Evolutionary conservation across 371 early-diverging fungal genomes (phyloP), one percentile per base, ranked within the genome.

Genomic region (Apophysomyces variabilis): DNA sequence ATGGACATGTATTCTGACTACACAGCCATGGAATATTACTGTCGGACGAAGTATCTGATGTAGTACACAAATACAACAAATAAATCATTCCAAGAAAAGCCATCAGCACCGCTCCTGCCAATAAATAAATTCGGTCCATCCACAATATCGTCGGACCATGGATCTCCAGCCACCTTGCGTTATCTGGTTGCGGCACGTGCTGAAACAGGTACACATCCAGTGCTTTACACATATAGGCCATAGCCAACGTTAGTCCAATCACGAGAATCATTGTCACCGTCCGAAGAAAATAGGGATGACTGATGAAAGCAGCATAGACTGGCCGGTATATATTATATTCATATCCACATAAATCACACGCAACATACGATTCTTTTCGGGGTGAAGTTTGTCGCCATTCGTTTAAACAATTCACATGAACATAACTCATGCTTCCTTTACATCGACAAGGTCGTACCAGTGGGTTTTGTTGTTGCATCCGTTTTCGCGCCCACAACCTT

Each of bases 401-500:
- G 43, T 76, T 70, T 5, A 76, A 59, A 47, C 76, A 76, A 26
- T 70, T 65, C 21, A 70, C 56, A 54, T 76, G 76, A 1, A 76
- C 67, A 16, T 70, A 72, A 59, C 59, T 66, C 73, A 76, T 72
- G 39, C 65, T 67, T 7, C 76, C 76, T 57, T 66, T 70, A 58
- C 76, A 76, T 36, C 45, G 60, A 54, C 76, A 76, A 1, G 76
- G 76, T 46, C 72, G 73, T 32, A 76, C 73, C 38, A 76, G 60
- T 7, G 72, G 72, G 44, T 74, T 70, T 13, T 68, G 58, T 12
- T 59, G 58, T 60, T 36, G 57, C 39, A 57, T 47, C 45, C 39
- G 68, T 43, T 47, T 58, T 46, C 45, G 46, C 38, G 47, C 18
- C 45, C 26, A 5, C 36, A 13, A 37, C n/a, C 16, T 66, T n/a